phyloP scores from a whole-genome alignment of 192 early-diverging fungal genomes.

The Entomortierella chlamydospora region DNA sequence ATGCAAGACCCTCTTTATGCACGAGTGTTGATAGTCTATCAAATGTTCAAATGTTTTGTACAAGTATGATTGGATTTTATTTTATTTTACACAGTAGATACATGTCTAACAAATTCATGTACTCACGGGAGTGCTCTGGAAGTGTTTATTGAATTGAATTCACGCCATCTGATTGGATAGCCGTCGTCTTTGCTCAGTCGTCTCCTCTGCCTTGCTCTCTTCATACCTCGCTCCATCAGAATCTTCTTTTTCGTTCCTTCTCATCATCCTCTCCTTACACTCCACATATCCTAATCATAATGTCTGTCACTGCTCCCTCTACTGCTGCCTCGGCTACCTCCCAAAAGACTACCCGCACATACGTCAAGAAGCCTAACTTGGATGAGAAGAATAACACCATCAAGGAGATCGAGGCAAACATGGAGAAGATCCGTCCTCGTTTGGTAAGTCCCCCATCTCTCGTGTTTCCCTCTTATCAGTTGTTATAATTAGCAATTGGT shows the following conservation, averaged over 20 bases:
- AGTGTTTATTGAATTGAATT: too few species aligned
- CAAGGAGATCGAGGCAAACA: slow-evolving; percentile 53
- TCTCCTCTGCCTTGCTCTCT: slow-evolving; percentile 1
- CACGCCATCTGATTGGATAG: not conserved
- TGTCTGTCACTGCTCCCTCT: slow-evolving; percentile 45
- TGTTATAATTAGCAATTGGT: not conserved
- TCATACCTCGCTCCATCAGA: not conserved
- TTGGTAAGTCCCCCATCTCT: slow-evolving; percentile 21
- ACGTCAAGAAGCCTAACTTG: slow-evolving; percentile 48
- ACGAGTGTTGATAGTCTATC: too few species aligned
- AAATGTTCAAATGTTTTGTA: too few species aligned
- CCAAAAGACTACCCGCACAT: slow-evolving; percentile 29
- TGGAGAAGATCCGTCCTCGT: slow-evolving; percentile 55
- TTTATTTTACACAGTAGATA: too few species aligned
- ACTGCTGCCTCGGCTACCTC: slow-evolving; percentile 8
- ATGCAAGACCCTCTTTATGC: too few species aligned
- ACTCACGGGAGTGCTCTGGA: too few species aligned
- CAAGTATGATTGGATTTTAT: too few species aligned
- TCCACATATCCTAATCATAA: slow-evolving; percentile 1
- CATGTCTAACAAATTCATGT: too few species aligned
- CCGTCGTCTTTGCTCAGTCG: too few species aligned
- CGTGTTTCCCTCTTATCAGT: not conserved
- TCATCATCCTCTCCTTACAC: slow-evolving; percentile 4
- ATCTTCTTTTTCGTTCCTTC: slow-evolving; percentile 6
- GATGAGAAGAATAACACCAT: slow-evolving; percentile 48